These are phyloP conservation scores for Myochromella boudieri DNA, from an alignment of 768 basidiomycete genomes.

Conservation along the genomic window DNA sequence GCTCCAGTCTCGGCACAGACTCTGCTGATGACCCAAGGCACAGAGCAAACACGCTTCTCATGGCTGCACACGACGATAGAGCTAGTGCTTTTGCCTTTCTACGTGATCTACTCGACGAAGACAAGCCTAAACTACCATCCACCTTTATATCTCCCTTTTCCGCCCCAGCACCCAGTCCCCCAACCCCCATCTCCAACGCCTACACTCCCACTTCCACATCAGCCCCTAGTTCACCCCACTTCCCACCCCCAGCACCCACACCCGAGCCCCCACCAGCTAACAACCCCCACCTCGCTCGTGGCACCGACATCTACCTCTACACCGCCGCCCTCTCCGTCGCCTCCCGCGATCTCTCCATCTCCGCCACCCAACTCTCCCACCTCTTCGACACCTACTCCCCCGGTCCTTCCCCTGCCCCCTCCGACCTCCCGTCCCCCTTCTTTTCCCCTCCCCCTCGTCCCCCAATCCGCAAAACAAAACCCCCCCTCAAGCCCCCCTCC, in stretches of 20 bases:
- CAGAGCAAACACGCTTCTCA: slow-evolving; percentile 41
- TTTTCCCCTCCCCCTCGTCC: too few species aligned
- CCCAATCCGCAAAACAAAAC: too few species aligned
- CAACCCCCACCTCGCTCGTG: slow-evolving; percentile 2
- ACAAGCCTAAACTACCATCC: too few species aligned
- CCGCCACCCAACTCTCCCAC: slow-evolving; percentile 5
- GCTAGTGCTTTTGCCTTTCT: slow-evolving; percentile 50
- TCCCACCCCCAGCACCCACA: slow-evolving; percentile 2
- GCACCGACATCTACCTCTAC: slow-evolving; percentile 48
- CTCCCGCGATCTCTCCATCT: slow-evolving; percentile 34
- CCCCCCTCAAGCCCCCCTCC: too few species aligned
- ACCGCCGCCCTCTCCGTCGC: slow-evolving; percentile 47
- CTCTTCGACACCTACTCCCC: slow-evolving; percentile 6
- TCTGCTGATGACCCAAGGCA: slow-evolving; percentile 13
- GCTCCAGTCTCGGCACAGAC: slow-evolving; percentile 4
- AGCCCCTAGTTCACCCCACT: neutral
- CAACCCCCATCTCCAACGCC: slow-evolving; percentile 1
- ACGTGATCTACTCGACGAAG: slow-evolving; percentile 27
- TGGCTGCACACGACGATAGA: slow-evolving; percentile 40
- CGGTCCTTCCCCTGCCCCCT: neutral
- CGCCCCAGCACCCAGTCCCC: neutral
- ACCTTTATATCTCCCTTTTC: neutral
- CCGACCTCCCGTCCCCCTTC: too few species aligned
- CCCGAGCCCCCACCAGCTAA: slow-evolving; percentile 22
- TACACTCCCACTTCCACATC: too few species aligned